Conservation (phyloP, 73 alveolate genomes). For the Paramecium bursaria region DNA sequence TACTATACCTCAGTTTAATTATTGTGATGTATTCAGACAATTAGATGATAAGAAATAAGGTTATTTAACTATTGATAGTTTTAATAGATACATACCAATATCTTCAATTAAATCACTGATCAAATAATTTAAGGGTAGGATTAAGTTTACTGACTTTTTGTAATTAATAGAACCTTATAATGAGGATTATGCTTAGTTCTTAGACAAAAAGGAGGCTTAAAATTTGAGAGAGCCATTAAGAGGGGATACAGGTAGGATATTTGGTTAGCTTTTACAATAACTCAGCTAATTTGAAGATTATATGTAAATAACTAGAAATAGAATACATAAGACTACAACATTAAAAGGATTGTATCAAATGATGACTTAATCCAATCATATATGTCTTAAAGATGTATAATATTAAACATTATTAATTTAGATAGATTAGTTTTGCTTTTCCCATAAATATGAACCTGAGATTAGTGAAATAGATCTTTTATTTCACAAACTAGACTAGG, state of each 20-base stretch:
- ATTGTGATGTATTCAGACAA: conserved; percentile 9
- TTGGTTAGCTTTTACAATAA: background rate
- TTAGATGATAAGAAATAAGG: conserved; percentile 17
- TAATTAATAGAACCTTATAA: conserved; percentile 3
- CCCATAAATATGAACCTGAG: conserved; percentile 11
- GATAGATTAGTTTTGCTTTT: conserved; percentile 23
- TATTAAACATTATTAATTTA: background rate
- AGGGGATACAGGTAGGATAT: background rate
- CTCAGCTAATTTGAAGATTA: background rate
- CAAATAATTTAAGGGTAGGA: too few relatives aligned
- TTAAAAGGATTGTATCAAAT: conserved; percentile 18
- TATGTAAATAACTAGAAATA: background rate
- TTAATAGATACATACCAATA: background rate
- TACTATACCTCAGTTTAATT: background rate
- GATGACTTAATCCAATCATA: conserved; percentile 14
- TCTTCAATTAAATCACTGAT: too few relatives aligned
- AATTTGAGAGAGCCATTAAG: background rate
- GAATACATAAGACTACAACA: too few relatives aligned
- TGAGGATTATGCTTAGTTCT: background rate
- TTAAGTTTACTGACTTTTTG: background rate
- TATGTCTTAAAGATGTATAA: conserved; percentile 53
- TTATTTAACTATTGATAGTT: background rate
- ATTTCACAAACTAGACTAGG: conserved; percentile 9
- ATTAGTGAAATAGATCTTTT: conserved; percentile 15
- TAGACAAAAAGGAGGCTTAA: background rate